A percentile compares a stretch with the other conserved stretches of the same genome.
Evolutionary conservation across 345 rosid species (phyloP).

Genomic region (Iberis pinnata): DNA sequence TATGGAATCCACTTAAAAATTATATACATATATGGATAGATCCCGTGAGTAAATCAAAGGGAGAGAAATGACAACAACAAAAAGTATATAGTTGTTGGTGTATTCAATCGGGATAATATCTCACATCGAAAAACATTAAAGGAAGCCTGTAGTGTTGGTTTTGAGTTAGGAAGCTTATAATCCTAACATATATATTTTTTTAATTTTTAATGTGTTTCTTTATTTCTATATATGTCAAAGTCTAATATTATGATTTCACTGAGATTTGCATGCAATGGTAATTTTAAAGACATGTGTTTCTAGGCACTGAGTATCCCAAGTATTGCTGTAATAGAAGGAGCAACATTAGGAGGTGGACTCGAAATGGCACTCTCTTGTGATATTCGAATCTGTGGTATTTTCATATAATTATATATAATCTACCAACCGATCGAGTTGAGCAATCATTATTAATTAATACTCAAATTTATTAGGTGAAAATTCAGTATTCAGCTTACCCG

Average conservation of each 20-base stretch:
- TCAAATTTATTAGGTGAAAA: slow-evolving; percentile 48
- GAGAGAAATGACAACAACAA: too few relatives aligned
- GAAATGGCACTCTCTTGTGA: slow-evolving; percentile 94
- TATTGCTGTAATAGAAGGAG: slow-evolving; percentile 87
- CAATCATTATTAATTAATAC: not conserved
- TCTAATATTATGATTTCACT: not conserved
- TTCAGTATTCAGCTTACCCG: slow-evolving; percentile 80
- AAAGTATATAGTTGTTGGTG: too few relatives aligned
- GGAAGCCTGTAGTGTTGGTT: too few relatives aligned
- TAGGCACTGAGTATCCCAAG: slow-evolving; percentile 71
- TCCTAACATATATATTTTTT: too few relatives aligned
- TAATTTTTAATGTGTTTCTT: too few relatives aligned
- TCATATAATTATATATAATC: not conserved
- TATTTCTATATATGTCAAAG: not conserved
- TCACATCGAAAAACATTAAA: too few relatives aligned
- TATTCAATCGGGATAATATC: too few relatives aligned
- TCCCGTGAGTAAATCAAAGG: too few relatives aligned
- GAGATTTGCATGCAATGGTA: not conserved
- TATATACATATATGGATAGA: too few relatives aligned
- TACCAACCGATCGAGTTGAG: not conserved
- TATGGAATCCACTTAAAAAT: too few relatives aligned
- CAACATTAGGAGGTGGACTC: slow-evolving; percentile 92
- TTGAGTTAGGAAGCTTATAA: too few relatives aligned
- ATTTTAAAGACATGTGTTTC: slow-evolving; percentile 18
- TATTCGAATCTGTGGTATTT: slow-evolving; percentile 78